Evolutionary conservation across 345 rosid species (phyloP), one percentile per base, ranked within the genome.

Genomic region (Citrus australasica): DNA sequence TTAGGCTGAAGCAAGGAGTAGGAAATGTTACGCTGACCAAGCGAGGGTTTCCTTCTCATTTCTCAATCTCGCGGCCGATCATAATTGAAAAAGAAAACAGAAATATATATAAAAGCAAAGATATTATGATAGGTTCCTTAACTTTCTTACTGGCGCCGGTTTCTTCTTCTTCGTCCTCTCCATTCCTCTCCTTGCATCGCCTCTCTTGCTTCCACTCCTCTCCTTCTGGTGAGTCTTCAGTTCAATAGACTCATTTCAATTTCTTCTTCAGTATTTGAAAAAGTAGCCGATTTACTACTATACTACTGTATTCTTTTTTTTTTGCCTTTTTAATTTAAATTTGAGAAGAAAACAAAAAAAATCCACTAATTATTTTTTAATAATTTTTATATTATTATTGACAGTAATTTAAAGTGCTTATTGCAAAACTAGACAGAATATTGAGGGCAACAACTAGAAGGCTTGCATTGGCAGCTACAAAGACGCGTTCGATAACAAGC

Each of bases 391-490:
- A 46, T 11, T 11, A 46, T 13, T 46, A 3, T 33, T 30, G 63
- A 37, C 79, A 79, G 72, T 88, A 74, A 82, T 80, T 84, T 35
- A 24, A 74, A 77, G 35, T 77, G 37, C 76, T 76, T 25, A 62
- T 78, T 79, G 77, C 77, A 81, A 86, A 83, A 90, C 89, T 92
- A 95, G 97, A 83, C 93, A 93, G 98, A 71, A 79, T 89, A 75
- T 69, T 85, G 85, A 89, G 85, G 81, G 85, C 73, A 51, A 80
- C 86, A 27, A 85, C 88, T 86, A 86, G 88, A 79, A 85, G 84
- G 78, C 83, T 88, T 62, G 68, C 69, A 70, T 83, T 69, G 37
- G 62, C 86, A 1, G 51, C 51, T 13, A 75, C 84, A 17, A 87
- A 71, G 77, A 60, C 73, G 6, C 88, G 51, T 55, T 72, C 92